Base-by-base conservation (phyloP, 495 filamentous ascomycete species). In the Ascobolus immersus region DNA sequence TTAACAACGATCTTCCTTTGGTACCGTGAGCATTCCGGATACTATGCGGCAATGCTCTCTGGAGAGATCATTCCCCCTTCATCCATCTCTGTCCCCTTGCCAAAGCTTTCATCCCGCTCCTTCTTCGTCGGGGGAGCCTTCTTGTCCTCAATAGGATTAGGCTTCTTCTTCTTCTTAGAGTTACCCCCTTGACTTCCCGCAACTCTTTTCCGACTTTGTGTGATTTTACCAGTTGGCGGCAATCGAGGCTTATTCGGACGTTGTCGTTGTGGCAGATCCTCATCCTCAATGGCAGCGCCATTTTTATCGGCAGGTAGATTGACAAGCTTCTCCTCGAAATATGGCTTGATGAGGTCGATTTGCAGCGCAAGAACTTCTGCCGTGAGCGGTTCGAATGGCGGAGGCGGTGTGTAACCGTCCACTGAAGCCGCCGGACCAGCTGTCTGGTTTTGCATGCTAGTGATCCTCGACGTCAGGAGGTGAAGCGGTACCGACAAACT, bases 161-260 rank as follows among this genome's bases (percentile, higher is more conserved):
- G 29, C 36, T 57, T 56, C 42, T 57, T 56, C 43, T 75, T 81
- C 57, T 80, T 77, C 50, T 73, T 78, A 30, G 64, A 69, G 39
- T 67, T 61, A 38, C 60, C 67, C 25, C 72, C 67, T 43, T 77
- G 74, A 39, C 77, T 72, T 45, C 69, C 69, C 24, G 73, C 65
- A 14, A 80, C 77, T 17, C 86, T 64, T 54, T 99, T 99, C 36
- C 81, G 69, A 12, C 84, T 82, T 31, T 70, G 74, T 5, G 73
- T 65, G 34, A 99, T 99, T 60, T 94, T 94, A 38, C 86, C 86
- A 14, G 77, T 92, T 25, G 84, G 79, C 36, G 81, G 81, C 13
- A 99, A 66, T 40, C 86, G 62, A n/a, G 86, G 81, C 44, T 78
- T 77, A n/a, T 81, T 77, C 36, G 73, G 69, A 27, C 84, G 62